Evolutionary conservation across 2,329 filamentous ascomycete species (phyloP), one percentile per base, ranked within the genome.

Genomic region (Fusarium fracticaudum): DNA sequence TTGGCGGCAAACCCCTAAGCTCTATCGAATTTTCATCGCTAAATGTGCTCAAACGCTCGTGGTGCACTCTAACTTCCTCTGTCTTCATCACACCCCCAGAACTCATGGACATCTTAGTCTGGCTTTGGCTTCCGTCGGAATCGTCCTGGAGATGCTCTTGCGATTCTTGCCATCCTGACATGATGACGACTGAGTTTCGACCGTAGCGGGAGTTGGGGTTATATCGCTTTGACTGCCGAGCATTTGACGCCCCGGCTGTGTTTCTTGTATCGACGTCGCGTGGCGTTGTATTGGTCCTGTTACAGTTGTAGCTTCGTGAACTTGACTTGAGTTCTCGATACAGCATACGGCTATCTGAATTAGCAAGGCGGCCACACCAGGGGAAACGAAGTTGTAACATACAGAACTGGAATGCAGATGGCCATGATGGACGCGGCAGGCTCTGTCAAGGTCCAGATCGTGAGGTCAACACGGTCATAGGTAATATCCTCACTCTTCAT

Each of bases 371-470:
- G 10, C 7, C 1, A 6, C 3, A 6, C 4, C 0, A 8, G 2
- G 9, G 29, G 11, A 13, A 10, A 37, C 3, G 8, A 3, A 2
- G 1, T 9, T 15, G 4, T 7, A 13, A 75, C 81, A 67, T 69
- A 82, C 80, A 83, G 47, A 6, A 82, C 73, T 3, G 81, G 81
- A 29, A 82, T 80, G 2, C 76, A 82, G 3, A 82, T 74, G 14
- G 81, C 81, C 81, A 83, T 83, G 58, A 83, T 83, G 1, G 81
- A 82, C 2, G 77, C 80, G 3, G 81, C 80, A 9, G 81, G 81
- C 41, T 83, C 81, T 2, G 79, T 76, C 40, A 83, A 40, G 4
- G 80, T 82, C 81, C 81, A 83, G 10, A 83, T 83, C 1, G 80
- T 82, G 9, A 83, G 67, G 60, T 83, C 81, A 18, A 81, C 77